These are phyloP conservation scores for Rhizopogon salebrosus DNA, from an alignment of 768 basidiomycete species.

Conservation along the genomic window DNA sequence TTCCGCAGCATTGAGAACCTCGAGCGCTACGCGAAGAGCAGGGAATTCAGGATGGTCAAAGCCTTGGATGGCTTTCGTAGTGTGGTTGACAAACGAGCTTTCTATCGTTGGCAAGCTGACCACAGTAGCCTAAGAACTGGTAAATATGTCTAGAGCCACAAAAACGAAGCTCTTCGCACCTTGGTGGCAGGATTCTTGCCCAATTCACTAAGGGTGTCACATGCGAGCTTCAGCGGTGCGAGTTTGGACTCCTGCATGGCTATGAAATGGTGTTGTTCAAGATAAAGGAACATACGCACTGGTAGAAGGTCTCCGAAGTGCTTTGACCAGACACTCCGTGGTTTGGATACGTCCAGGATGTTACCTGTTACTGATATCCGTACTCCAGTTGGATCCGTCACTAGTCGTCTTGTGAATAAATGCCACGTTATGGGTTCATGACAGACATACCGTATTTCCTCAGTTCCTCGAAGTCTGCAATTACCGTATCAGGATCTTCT, in stretches of 20 bases:
- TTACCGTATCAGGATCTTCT: slow-evolving; percentile 64
- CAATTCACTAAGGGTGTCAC: slow-evolving; percentile 65
- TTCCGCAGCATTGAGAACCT: slow-evolving; percentile 90
- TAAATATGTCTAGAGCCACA: slow-evolving; percentile 2
- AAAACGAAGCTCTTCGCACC: slow-evolving; percentile 34
- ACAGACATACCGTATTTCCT: slow-evolving; percentile 54
- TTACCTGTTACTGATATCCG: slow-evolving; percentile 92
- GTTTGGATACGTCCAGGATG: slow-evolving; percentile 61
- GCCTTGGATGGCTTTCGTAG: slow-evolving; percentile 72
- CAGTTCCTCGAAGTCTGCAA: slow-evolving; percentile 72
- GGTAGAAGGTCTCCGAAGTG: slow-evolving; percentile 60
- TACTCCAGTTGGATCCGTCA: slow-evolving; percentile 76
- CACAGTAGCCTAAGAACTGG: slow-evolving; percentile 58
- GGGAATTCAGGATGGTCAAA: slow-evolving; percentile 82
- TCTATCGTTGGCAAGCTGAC: slow-evolving; percentile 93
- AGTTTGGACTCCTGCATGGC: slow-evolving; percentile 44
- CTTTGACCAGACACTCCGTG: slow-evolving; percentile 69
- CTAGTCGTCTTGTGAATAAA: slow-evolving; percentile 33
- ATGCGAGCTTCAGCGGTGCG: slow-evolving; percentile 59
- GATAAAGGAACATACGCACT: slow-evolving; percentile 35
- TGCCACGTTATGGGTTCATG: neutral
- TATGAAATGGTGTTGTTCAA: slow-evolving; percentile 1
- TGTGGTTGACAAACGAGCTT: slow-evolving; percentile 80
- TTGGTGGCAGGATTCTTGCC: slow-evolving; percentile 71
- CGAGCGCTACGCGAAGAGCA: slow-evolving; percentile 76